These are phyloP conservation scores for Aphanoascus verrucosus DNA, from an alignment of 2,329 filamentous ascomycete genomes.

Conservation along the genomic window DNA sequence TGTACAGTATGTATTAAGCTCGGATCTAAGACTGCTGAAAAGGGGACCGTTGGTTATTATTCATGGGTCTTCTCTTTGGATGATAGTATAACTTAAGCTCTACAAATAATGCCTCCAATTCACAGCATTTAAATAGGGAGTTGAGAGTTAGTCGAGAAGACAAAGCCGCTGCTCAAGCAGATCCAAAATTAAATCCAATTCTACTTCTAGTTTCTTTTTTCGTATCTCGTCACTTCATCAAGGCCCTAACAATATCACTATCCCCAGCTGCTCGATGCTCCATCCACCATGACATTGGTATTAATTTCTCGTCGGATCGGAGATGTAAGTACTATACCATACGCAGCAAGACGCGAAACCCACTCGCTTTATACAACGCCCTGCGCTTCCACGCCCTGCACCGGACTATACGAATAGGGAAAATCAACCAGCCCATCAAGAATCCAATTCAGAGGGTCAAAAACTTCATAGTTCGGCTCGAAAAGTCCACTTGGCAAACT, in stretches of 20 bases:
- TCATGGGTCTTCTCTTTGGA: too few relatives aligned
- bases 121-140: too few relatives aligned
- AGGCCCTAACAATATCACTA: too few relatives aligned
- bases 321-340: neutral
- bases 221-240: neutral
- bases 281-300: neutral
- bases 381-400: conserved; percentile 38
- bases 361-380: conserved; percentile 25
- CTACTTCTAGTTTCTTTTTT: neutral
- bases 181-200: too few relatives aligned
- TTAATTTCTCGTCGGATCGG: neutral
- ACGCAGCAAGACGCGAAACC: neutral
- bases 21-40: neutral
- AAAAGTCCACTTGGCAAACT: conserved; percentile 43
- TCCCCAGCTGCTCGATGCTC: neutral
- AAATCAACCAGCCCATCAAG: conserved; percentile 75
- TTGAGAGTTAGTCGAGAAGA: too few relatives aligned
- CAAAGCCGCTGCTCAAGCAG: too few relatives aligned
- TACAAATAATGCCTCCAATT: too few relatives aligned
- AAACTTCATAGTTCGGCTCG: conserved; percentile 70
- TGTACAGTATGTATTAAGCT: too few relatives aligned
- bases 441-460: conserved; percentile 89
- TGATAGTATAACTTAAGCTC: too few relatives aligned
- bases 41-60: too few relatives aligned
- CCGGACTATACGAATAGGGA: conserved; percentile 56